Evolutionary conservation across 257 asterid species (phyloP), one percentile per base, ranked within the genome.

Genomic region (Cruciata laevipes): DNA sequence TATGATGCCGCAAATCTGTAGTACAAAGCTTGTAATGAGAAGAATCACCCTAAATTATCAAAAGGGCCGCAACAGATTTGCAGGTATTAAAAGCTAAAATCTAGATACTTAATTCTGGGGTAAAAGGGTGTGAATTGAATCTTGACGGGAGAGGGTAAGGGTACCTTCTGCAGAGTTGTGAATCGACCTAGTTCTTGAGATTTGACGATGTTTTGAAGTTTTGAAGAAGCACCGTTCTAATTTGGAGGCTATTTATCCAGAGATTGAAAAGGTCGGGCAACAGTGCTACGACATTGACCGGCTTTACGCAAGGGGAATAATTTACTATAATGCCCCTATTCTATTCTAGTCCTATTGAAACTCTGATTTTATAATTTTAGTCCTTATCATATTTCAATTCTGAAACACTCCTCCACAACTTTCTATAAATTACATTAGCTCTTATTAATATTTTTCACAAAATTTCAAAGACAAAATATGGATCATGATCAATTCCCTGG

Each of bases 121-220:
- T 37, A 65, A 27, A 27, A 59, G 47, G 77, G 73, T 73, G 73
- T 67, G 73, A 73, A 67, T 32, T 73, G 60, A 61, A 67, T 67
- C 62, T 24, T 72, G 62, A 56, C 0, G 23, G 23, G 1, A 51
- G 27, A 20, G 32, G 59, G 25, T 67, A 40, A 20, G 32, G 59
- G 25, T 67, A 73, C 77, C 77, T 73, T 51, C 16, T 12, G 40
- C 69, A 51, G 63, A 7, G 35, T 14, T 2, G 65, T 2, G 65
- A 35, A 67, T 49, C 27, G 69, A 69, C 32, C 44, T 20, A 20
- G 32, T 65, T 52, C 51, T 51, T 30, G 37, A 18, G 71, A 32
- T 66, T 52, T 16, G 31, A 49, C 7, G 75, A 71, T 17, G 11
- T 0, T 44, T 13, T 38, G 25, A 1, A 14, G 47, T 9, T 49